Evolutionary conservation across 2,329 filamentous ascomycete genomes (phyloP).

Genomic region (Ceratocystis variospora): DNA sequence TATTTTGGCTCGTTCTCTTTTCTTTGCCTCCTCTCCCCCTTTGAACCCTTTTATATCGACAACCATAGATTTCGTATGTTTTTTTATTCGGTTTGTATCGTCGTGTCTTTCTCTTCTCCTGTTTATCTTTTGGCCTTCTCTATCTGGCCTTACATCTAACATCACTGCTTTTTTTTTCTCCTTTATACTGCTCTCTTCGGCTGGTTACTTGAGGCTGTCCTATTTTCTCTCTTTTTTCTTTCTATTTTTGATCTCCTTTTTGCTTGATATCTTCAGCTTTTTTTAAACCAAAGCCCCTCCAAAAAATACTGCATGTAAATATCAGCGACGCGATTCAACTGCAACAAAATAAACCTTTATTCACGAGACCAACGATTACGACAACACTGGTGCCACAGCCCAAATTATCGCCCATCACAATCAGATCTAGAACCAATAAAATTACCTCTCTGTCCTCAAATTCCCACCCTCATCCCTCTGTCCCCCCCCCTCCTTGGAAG

Average conservation of each 20-base stretch:
- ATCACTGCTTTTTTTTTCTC: not conserved
- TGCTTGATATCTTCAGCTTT: slow-evolving; percentile 9
- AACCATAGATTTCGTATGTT: not conserved
- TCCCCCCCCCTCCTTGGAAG: no score
- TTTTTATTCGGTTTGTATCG: not conserved
- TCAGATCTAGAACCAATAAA: no score
- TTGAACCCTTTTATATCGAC: not conserved
- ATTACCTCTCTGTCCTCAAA: not conserved
- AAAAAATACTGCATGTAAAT: not conserved
- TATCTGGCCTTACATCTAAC: not conserved
- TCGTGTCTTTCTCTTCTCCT: not conserved
- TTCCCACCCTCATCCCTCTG: no score
- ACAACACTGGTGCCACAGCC: not conserved
- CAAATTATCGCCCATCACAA: not conserved
- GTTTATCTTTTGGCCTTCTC: not conserved
- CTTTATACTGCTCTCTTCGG: not conserved
- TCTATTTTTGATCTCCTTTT: slow-evolving; percentile 1
- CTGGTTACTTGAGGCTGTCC: slow-evolving; percentile 6
- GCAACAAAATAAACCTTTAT: not conserved
- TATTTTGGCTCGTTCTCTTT: not conserved
- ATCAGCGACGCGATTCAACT: slow-evolving; percentile 3
- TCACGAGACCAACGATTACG: slow-evolving; percentile 12
- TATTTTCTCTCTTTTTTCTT: slow-evolving; percentile 5
- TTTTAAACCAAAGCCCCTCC: not conserved
- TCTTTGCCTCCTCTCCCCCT: not conserved